Evolutionary conservation across 352 stramenopile genomes (phyloP).

Genomic region (Pythium periplocum): DNA sequence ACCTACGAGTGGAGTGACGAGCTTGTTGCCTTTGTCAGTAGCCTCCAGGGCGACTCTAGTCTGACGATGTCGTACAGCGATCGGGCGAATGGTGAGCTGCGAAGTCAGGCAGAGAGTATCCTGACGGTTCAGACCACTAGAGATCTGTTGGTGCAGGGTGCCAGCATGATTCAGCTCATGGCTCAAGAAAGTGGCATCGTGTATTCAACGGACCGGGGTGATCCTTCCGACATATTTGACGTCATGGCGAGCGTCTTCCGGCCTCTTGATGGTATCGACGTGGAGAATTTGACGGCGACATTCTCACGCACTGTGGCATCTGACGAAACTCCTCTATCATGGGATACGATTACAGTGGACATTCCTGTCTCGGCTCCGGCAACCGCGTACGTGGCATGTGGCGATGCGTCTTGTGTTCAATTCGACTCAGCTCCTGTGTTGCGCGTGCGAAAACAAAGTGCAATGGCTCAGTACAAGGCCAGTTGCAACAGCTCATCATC

Average conservation of each 20-base stretch:
- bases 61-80: too few relatives aligned
- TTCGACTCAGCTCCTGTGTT: neutral
- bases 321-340: too few relatives aligned
- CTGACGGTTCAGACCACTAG: neutral
- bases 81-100: too few relatives aligned
- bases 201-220: too few relatives aligned
- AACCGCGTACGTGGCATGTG: neutral
- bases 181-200: neutral
- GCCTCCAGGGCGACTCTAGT: neutral
- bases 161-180: neutral
- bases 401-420: neutral
- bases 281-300: too few relatives aligned
- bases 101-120: too few relatives aligned
- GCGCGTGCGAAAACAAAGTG: constrained; percentile 4
- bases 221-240: too few relatives aligned
- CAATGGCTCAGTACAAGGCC: neutral
- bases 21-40: neutral
- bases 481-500: too few relatives aligned
- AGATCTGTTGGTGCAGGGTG: constrained; percentile 7
- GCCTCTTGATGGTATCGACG: too few relatives aligned
- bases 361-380: neutral
- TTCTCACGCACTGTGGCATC: too few relatives aligned
- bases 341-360: constrained; percentile 1
- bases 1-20: constrained; percentile 8
- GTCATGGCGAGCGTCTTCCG: too few relatives aligned